Evolutionary conservation across 1,284 basidiomycete genomes (phyloP).

Genomic region (Boletus semigastroideus): DNA sequence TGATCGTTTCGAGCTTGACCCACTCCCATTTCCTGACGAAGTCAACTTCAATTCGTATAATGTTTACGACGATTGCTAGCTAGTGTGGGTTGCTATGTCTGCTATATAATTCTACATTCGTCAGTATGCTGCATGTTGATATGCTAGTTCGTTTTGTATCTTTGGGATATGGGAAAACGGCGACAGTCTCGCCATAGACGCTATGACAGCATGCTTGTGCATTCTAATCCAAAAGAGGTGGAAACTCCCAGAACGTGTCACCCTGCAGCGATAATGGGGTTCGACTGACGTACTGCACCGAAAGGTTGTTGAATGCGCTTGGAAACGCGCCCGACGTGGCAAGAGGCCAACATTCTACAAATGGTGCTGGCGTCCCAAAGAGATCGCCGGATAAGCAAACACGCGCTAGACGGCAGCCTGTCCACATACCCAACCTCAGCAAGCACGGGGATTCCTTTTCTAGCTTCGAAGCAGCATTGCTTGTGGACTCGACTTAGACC

Average conservation of each 20-base stretch:
- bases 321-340: constrained; percentile 49
- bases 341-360: constrained; percentile 45
- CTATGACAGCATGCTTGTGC: neutral
- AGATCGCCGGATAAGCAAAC: constrained; percentile 10
- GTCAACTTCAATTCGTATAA: constrained; percentile 45
- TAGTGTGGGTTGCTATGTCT: constrained; percentile 43
- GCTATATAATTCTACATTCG: constrained; percentile 28
- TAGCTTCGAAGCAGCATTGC: constrained; percentile 35
- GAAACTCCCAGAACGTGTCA: constrained; percentile 31
- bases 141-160: constrained; percentile 30
- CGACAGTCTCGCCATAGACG: neutral
- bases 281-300: constrained; percentile 49
- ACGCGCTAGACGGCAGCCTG: neutral
- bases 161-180: neutral
- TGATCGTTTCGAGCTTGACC: constrained; percentile 64
- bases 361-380: constrained; percentile 38
- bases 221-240: neutral
- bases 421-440: constrained; percentile 27
- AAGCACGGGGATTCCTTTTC: constrained; percentile 31
- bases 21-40: constrained; percentile 60
- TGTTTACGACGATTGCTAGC: constrained; percentile 67
- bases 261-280: constrained; percentile 22
- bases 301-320: constrained; percentile 68
- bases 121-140: constrained; percentile 27
- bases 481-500: constrained; percentile 26